Percentiles rank a stretch among this genome's conserved stretches.
phyloP scores from a whole-genome alignment of 1,284 basidiomycete species.

The Phylloboletellus chloephorus region DNA sequence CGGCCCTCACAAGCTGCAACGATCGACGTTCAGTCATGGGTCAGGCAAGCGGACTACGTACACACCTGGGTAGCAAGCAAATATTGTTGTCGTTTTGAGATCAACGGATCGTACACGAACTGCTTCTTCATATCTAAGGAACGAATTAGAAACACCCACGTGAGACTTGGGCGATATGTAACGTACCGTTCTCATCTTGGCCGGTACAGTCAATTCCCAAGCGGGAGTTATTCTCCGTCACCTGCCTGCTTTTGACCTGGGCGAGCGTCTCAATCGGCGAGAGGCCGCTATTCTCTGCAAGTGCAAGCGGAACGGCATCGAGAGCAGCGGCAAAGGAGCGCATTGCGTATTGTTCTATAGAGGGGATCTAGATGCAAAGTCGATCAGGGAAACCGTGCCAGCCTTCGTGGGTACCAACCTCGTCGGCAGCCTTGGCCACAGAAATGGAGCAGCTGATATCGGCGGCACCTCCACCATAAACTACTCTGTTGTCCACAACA shows the following conservation, averaged over 20 bases:
- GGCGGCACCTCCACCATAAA: constrained; percentile 96
- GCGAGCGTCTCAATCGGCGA: constrained; percentile 95
- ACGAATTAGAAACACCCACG: constrained; percentile 1
- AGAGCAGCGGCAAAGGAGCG: constrained; percentile 93
- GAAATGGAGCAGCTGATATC: constrained; percentile 95
- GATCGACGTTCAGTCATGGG: constrained; percentile 1
- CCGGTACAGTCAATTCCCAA: constrained; percentile 94
- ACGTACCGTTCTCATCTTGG: constrained; percentile 77
- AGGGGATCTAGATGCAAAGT: constrained; percentile 61
- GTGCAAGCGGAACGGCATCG: constrained; percentile 88
- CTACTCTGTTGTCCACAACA: constrained; percentile 92
- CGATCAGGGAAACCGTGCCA: neutral
- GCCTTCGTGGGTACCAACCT: constrained; percentile 45
- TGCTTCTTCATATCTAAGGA: constrained; percentile 91
- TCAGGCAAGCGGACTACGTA: constrained; percentile 2
- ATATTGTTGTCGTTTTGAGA: constrained; percentile 97
- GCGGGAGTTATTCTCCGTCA: constrained; percentile 79
- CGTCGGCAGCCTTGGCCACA: constrained; percentile 90
- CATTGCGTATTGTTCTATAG: constrained; percentile 99
- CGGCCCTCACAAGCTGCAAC: constrained; percentile 30
- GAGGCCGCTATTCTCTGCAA: constrained; percentile 96
- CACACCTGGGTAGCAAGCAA: constrained; percentile 92
- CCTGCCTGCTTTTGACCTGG: constrained; percentile 90
- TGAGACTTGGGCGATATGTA: neutral
- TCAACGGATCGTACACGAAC: constrained; percentile 94